Evolutionary conservation across 2,329 filamentous ascomycete genomes (phyloP), one percentile per base, ranked within the genome.

Genomic region (Fusarium devonianum): DNA sequence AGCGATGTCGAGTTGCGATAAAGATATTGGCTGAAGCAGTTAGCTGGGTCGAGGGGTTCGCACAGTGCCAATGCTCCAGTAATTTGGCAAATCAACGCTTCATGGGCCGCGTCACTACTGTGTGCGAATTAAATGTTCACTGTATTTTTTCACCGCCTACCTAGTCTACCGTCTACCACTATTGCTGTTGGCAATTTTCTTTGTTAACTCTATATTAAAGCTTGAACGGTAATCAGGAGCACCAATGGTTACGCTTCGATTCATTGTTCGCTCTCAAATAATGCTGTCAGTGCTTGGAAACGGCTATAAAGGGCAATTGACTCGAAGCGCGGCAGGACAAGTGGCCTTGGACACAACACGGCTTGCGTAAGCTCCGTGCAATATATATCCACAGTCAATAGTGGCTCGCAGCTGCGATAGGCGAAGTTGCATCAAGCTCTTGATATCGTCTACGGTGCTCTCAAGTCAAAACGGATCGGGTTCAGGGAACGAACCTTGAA

Each of bases 1-100:
- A 16, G 25, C 16, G 43, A 32, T 26, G 49, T 35, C 25, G 48
- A 60, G 43, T 37, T 57, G 56, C 52, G 52, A 59, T 44, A 53
- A 53, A 52, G 56, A 60, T 38, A 32, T 49, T 42, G 38, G 49
- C 38, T 47, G 42, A 45, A 19, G 25, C 14, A 17, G 19, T 11
- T 53, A 43, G 47, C 52, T 56, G 45, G 47, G 54, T 56, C 28
- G 23, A 25, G 41, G 28, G 30, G 21, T 9, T 22, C 10, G 42
- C 52, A 35, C 46, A 39, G 37, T 60, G 44, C 26, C 21, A n/a
- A 29, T 34, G 3, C 4, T 12, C 11, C 34, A n/a, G n/a, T n/a
- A n/a, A n/a, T n/a, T 29, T 7, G 36, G 38, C 55, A 38, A 30
- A 12, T 35, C 39, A 52, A 40, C 38, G 47, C 29, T 13, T 9